phyloP scores from a whole-genome alignment of 495 filamentous ascomycete species.

The Aspergillus ostianus region DNA sequence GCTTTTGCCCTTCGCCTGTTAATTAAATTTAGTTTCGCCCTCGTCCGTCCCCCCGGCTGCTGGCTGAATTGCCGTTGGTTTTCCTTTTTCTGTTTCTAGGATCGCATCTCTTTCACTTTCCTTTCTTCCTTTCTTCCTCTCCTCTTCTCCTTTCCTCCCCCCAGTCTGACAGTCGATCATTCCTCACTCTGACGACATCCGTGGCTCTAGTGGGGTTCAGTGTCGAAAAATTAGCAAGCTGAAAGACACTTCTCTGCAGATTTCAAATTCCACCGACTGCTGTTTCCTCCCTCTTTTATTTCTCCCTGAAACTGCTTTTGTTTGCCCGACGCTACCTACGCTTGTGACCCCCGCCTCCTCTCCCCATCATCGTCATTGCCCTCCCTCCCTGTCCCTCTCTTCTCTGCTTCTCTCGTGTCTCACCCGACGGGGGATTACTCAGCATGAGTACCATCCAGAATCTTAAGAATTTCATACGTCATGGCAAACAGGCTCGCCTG shows the following conservation, averaged over 20 bases:
- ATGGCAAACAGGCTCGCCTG: conserved; percentile 90
- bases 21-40: neutral
- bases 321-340: conserved; percentile 69
- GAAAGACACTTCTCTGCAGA: neutral
- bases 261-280: conserved; percentile 8
- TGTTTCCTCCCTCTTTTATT: conserved; percentile 56
- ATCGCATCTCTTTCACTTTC: too few relatives aligned
- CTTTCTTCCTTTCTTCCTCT: neutral
- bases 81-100: too few relatives aligned
- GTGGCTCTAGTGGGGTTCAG: conserved; percentile 1
- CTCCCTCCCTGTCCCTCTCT: conserved; percentile 3
- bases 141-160: neutral
- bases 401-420: conserved; percentile 1
- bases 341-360: conserved; percentile 4
- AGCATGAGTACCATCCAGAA: conserved; percentile 82
- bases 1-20: too few relatives aligned
- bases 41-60: neutral
- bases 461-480: conserved; percentile 96
- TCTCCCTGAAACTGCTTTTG: conserved; percentile 71
- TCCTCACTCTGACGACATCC: conserved; percentile 1
- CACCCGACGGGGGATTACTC: conserved; percentile 5
- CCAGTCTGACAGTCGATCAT: conserved; percentile 2
- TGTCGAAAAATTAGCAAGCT: conserved; percentile 6
- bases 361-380: conserved; percentile 2
- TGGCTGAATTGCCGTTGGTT: too few relatives aligned